Evolutionary conservation across 129 eudicot species (phyloP), one percentile per base, ranked within the genome.

Genomic region (Escallonia rubra): DNA sequence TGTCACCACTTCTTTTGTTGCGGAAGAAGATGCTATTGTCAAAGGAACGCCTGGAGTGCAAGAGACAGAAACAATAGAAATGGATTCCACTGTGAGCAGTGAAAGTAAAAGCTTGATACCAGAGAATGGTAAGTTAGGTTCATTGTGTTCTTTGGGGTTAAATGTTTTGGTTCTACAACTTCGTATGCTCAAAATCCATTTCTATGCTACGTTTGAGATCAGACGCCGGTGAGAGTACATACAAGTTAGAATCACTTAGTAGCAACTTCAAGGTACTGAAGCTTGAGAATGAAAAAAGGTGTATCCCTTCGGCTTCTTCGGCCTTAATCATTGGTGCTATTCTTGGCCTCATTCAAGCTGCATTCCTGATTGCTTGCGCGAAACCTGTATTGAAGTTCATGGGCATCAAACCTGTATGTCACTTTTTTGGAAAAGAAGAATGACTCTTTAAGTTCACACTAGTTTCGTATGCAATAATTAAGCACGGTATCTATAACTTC

Each of bases 1-100:
- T 66, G 77, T 89, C 59, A 86, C 96, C 4, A 89, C 96, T 43
- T 89, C 96, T 45, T 89, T 89, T 38, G 96, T 89, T 57, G 93
- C 93, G 0, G 93, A 89, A 68, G 96, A 89, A 65, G 93, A 89
- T 13, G 64, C 90, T 4, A 23, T 70, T 43, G 55, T 71, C 12
- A 60, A 71, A 54, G 72, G 23, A 42, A 71, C 47, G 70, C 13
- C 43, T 1, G 76, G 65, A 43, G 42, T 15, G 10, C 64, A 63
- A 63, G 68, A 75, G 11, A 6, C 48, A 5, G 78, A 77, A 41
- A 70, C 54, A 71, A 47, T 82, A 15, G 88, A 86, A 72, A 72
- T 78, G 81, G 58, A 60, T n/a, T 44, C 78, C 3, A 14, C 63
- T 65, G 14, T 4, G 7, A 69, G 72, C 9, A 43, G 60, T 39